Base-by-base conservation (phyloP, 1,139 yeast genomes). In the Kurtzmaniella quercitrusa region DNA sequence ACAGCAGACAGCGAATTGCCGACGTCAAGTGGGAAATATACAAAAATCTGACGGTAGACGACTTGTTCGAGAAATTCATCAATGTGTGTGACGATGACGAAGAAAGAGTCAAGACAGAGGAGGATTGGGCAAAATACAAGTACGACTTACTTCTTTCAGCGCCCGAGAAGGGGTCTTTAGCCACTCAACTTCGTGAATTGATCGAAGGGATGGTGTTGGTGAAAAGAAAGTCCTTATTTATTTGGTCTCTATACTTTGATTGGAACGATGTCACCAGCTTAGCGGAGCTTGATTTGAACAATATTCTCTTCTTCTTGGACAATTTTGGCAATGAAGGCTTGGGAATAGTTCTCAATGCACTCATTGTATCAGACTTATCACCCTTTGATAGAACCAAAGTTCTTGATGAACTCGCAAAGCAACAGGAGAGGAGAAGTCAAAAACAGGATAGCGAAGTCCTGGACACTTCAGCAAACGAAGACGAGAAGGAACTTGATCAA, bases 241-340 rank as follows among this genome's bases (percentile, higher is more conserved):
- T 93, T 1, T 93, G 96, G 95, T 72, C 76, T 41, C 58, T 85
- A 12, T 81, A 80, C 53, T 79, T 90, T 52, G 96, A 93, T 54
- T 85, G 93, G 85, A 52, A 65, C 31, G 96, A 93, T 58, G 75
- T 73, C 8, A 60, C 58, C 2, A 65, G 70, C 9, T 59, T 89
- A 12, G 57, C 63, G 21, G 74, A 76, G 2, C 58, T 87, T 42
- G 82, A 82, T 41, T 58, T 72, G 24, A 69, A 65, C 2, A 57
- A 70, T 8, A 53, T 89, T 1, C 52, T 68, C 4, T 70, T 66
- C 34, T 88, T 77, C 56, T 65, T 86, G 37, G 66, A 70, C 34
- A 59, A 68, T 24, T 89, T 87, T 60, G 83, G 82, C 3, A 66
- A 63, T 18, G 79, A 79, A 44, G 88, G 88, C 0, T 62, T 89